Base-by-base conservation (phyloP, 768 basidiomycete genomes). In the Chalciporus chontae region DNA sequence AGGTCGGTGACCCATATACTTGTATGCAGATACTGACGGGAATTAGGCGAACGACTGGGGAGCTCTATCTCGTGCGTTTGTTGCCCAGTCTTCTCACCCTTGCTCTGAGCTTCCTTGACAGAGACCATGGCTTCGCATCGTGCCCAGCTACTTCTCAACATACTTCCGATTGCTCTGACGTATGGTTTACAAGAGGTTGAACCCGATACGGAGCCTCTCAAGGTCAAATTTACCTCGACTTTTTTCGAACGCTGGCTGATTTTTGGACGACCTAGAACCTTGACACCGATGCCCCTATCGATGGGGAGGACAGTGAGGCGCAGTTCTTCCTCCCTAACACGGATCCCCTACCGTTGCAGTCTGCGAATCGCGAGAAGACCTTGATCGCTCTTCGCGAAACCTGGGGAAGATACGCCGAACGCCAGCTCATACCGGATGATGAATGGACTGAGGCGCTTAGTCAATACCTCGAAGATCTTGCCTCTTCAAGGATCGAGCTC, bases 41-140 rank as follows among this genome's bases (percentile, higher is more conserved):
- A 3, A 62, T 21, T 6, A 82, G 81, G 74, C 78, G 1, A 81
- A 81, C 48, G 81, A 84, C 52, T 84, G 81, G 82, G 78, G 80
- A 24, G 71, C 82, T 0, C 64, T 84, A 18, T 78, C 80, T 42
- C 80, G 81, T 84, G 42, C 36, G 79, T 60, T 21, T n/a, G 5
- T 2, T 36, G 14, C 34, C 34, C 9, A 3, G 0, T 3, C 3
- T 18, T 32, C 3, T 40, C 19, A 13, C 3, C 24, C 21, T 14
- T 0, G 15, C 29, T 8, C 34, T 47, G n/a, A 49, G 32, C 42
- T 9, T 39, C 11, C 24, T 43, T 15, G 1, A 5, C 45, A 78
- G 76, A 77, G 66, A 77, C 73, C 7, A 70, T 77, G 57, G 70
- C 72, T 13, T 68, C 72, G 14, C 75, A 77, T 62, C 73, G 75